phyloP scores from a whole-genome alignment of 2,329 filamentous ascomycete species.

The Aspergillus flavus region DNA sequence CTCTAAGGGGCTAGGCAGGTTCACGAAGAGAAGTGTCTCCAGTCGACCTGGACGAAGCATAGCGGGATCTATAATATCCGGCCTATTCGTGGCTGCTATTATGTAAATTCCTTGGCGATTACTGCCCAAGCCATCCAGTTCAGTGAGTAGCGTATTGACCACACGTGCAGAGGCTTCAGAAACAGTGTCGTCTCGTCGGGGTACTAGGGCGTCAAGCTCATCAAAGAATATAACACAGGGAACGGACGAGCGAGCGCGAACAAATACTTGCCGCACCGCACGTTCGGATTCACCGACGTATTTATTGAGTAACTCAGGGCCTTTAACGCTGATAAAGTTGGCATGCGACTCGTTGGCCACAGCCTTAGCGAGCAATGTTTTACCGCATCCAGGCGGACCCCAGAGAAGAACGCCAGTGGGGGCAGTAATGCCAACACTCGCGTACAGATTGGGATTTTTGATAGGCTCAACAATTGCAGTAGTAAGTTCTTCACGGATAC shows the following conservation, averaged over 20 bases:
- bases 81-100: constrained; percentile 90
- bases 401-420: constrained; percentile 90
- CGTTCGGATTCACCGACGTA: constrained; percentile 96
- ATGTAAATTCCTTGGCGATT: constrained; percentile 86
- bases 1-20: constrained; percentile 76
- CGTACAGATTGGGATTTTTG: constrained; percentile 75
- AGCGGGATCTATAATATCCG: constrained; percentile 94
- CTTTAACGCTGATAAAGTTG: constrained; percentile 98
- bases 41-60: constrained; percentile 91
- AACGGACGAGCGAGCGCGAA: constrained; percentile 78
- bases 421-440: constrained; percentile 73
- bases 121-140: constrained; percentile 79
- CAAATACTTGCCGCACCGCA: constrained; percentile 88
- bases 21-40: constrained; percentile 85
- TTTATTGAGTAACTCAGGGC: constrained; percentile 94
- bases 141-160: constrained; percentile 92
- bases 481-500: constrained; percentile 78
- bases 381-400: constrained; percentile 95
- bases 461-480: constrained; percentile 90
- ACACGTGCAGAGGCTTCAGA: constrained; percentile 85
- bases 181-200: constrained; percentile 74
- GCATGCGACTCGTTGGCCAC: constrained; percentile 94
- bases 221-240: constrained; percentile 98
- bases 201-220: constrained; percentile 90
- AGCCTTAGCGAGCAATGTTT: constrained; percentile 93